Evolutionary conservation across 2,329 filamentous ascomycete genomes (phyloP), one percentile per base, ranked within the genome.

Genomic region (Alternaria incomplexa): DNA sequence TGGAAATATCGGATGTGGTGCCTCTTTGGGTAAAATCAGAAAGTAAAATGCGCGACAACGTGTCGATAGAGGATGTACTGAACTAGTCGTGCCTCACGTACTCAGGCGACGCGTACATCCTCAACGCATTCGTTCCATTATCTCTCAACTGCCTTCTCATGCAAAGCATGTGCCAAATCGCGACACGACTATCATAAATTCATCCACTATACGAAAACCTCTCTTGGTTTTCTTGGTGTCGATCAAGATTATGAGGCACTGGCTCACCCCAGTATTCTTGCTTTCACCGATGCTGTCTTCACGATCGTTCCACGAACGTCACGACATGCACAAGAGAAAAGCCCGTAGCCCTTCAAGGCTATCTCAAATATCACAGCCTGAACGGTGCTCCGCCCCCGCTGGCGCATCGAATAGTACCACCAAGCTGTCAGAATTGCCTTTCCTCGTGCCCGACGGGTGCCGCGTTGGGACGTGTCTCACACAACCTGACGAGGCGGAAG

Each of bases 341-440:
- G 44, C 44, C 26, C 60, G 56, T 44, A 55, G 55, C 53, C 6
- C 56, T 36, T 54, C 36, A 28, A 32, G 17, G 22, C 20, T 36
- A 56, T 62, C 43, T 17, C 51, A 60, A 50, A 28, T 13, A 56
- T 47, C 58, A 23, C 52, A 52, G 26, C 20, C 50, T 22, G 43
- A 59, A 53, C 13, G 15, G 45, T 25, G 23, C 23, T 32, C 51
- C 44, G 15, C 32, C 17, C 6, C 25, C 22, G 26, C 17, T 12
- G 46, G 17, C 55, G 43, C 62, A 26, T 52, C 56, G 59, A 57
- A 43, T 46, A 22, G 73, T 77, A 57, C 65, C 28, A 73, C 71
- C 36, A 60, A 36, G 52, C 58, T 76, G 69, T 74, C 72, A 74
- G 73, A 70, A 73, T 71, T 71, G 67, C 57, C 25, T 26, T 57